phyloP scores from a whole-genome alignment of 352 stramenopile genomes.

The Phytophthora ohioensis region DNA sequence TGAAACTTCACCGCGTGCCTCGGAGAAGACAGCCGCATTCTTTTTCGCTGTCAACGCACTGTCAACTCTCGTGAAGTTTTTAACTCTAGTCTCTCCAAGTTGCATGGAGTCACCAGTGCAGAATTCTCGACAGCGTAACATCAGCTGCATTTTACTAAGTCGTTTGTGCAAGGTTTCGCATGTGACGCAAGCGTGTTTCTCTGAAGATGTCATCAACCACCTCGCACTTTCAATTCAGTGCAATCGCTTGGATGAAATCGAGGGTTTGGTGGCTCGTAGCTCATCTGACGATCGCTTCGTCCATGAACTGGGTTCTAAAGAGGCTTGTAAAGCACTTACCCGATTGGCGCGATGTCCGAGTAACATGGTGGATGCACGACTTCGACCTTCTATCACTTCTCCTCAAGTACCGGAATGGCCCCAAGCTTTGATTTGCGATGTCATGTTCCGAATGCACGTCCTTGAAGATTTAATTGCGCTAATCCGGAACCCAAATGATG shows the following conservation, averaged over 20 bases:
- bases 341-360: slow-evolving; percentile 59
- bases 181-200: slow-evolving; percentile 57
- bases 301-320: slow-evolving; percentile 59
- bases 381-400: slow-evolving; percentile 61
- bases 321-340: slow-evolving; percentile 69
- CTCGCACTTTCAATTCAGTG: slow-evolving; percentile 79
- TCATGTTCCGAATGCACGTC: slow-evolving; percentile 67
- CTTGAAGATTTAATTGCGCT: slow-evolving; percentile 74
- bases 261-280: slow-evolving; percentile 44
- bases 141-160: slow-evolving; percentile 76
- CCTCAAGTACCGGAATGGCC: slow-evolving; percentile 56
- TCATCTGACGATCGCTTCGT: slow-evolving; percentile 47
- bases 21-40: slow-evolving; percentile 46
- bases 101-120: slow-evolving; percentile 64
- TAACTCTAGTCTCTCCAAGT: slow-evolving; percentile 63
- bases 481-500: slow-evolving; percentile 57
- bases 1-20: slow-evolving; percentile 15
- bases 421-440: slow-evolving; percentile 71
- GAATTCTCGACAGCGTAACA: slow-evolving; percentile 61
- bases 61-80: slow-evolving; percentile 53
- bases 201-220: slow-evolving; percentile 67
- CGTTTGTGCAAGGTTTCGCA: slow-evolving; percentile 53
- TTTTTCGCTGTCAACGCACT: slow-evolving; percentile 56
- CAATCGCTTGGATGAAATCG: slow-evolving; percentile 72
- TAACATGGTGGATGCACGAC: slow-evolving; percentile 44